A percentile compares a stretch with the other conserved stretches of the same genome.
phyloP scores from a whole-genome alignment of 2,329 filamentous ascomycete genomes.

The Sarocladium brachiariae region DNA sequence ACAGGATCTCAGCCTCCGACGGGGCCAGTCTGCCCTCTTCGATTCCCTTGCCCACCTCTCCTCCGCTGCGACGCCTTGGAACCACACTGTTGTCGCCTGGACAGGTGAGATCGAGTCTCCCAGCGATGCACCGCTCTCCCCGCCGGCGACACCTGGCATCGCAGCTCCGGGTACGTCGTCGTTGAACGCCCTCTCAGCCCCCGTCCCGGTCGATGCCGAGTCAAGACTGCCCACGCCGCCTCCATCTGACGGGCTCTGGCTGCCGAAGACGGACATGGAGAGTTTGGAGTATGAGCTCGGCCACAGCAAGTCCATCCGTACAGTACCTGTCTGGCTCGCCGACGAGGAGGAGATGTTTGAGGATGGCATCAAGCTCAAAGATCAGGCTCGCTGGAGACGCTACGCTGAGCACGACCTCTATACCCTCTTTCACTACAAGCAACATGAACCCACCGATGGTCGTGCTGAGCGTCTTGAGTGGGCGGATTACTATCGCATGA shows the following conservation, averaged over 20 bases:
- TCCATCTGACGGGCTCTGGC: constrained; percentile 60
- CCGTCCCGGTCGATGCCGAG: constrained; percentile 64
- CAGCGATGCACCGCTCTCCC: constrained; percentile 34
- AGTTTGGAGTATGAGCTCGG: constrained; percentile 68
- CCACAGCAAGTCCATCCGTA: constrained; percentile 67
- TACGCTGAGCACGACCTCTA: constrained; percentile 91
- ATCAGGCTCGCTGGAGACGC: constrained; percentile 79
- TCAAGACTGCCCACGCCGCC: constrained; percentile 49
- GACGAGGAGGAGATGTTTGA: constrained; percentile 64
- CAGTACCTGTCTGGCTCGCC: constrained; percentile 81
- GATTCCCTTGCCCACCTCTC: constrained; percentile 86
- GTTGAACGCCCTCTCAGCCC: constrained; percentile 70
- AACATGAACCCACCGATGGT: constrained; percentile 83
- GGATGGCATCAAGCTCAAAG: constrained; percentile 66
- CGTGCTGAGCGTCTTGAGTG: constrained; percentile 75
- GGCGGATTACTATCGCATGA: constrained; percentile 90
- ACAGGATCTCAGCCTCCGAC: constrained; percentile 68
- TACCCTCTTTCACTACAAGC: constrained; percentile 92
- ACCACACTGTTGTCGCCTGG: constrained; percentile 90
- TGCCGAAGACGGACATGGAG: constrained; percentile 63
- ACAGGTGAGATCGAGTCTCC: constrained; percentile 73
- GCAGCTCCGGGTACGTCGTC: constrained; percentile 45
- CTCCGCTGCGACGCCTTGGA: constrained; percentile 78
- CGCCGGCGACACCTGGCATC: constrained; percentile 41
- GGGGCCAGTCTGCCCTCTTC: constrained; percentile 85